Percentiles rank a stretch among this genome's conserved stretches.
These are phyloP conservation scores for Fonsecaea monophora DNA, from an alignment of 2,329 filamentous ascomycete species.

Conservation along the genomic window DNA sequence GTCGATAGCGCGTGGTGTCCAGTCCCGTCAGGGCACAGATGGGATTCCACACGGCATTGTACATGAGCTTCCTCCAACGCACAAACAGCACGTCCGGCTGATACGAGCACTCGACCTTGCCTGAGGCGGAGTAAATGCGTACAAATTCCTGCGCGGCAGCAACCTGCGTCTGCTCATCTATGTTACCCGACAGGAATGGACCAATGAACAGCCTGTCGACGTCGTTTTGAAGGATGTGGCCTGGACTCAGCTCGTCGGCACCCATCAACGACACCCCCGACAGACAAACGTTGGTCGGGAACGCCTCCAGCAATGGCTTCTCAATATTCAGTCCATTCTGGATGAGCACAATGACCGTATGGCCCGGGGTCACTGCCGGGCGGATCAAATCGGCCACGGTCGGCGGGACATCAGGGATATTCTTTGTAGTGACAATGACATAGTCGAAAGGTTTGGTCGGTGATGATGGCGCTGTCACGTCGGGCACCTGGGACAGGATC, in stretches of 20 bases:
- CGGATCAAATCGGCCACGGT: slow-evolving; percentile 57
- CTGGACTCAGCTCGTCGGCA: slow-evolving; percentile 56
- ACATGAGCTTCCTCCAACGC: slow-evolving; percentile 54
- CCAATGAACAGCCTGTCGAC: slow-evolving; percentile 60
- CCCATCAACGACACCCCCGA: slow-evolving; percentile 62
- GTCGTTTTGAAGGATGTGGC: slow-evolving; percentile 61
- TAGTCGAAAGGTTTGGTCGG: slow-evolving; percentile 57
- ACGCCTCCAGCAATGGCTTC: slow-evolving; percentile 57
- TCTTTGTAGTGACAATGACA: slow-evolving; percentile 65
- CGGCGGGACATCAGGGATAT: slow-evolving; percentile 61
- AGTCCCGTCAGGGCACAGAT: slow-evolving; percentile 60
- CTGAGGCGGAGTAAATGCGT: slow-evolving; percentile 55
- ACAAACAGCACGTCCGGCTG: slow-evolving; percentile 44
- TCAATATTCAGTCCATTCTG: slow-evolving; percentile 72
- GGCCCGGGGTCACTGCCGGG: slow-evolving; percentile 59
- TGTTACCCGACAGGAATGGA: slow-evolving; percentile 41
- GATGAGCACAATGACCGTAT: slow-evolving; percentile 63
- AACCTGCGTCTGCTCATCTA: slow-evolving; percentile 26
- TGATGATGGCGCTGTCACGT: slow-evolving; percentile 43
- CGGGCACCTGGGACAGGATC: slow-evolving; percentile 58
- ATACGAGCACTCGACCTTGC: slow-evolving; percentile 53
- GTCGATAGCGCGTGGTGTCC: slow-evolving; percentile 59
- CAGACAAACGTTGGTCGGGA: slow-evolving; percentile 61
- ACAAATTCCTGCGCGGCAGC: slow-evolving; percentile 54
- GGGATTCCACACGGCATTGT: slow-evolving; percentile 60